Percentiles rank a stretch among this genome's conserved stretches.
Evolutionary conservation across 163 green algal species (phyloP).

Genomic region (Scenedesmus sp.): DNA sequence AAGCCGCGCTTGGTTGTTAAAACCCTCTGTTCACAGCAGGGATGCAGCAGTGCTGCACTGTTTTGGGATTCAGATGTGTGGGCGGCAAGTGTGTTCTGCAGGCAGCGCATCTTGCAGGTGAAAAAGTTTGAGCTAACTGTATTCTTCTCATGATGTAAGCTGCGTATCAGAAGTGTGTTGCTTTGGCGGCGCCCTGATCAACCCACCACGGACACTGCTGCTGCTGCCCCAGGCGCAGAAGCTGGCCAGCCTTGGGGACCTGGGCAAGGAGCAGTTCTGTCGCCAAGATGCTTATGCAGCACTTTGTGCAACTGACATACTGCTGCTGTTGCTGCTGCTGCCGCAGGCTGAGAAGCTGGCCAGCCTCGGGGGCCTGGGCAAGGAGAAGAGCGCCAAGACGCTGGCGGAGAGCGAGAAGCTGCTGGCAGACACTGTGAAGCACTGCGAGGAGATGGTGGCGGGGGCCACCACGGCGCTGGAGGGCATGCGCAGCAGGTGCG

Average conservation of each 20-base stretch:
- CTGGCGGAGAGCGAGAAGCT: slow-evolving; percentile 28
- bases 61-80: no score
- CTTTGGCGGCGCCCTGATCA: no score
- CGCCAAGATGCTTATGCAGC: background rate
- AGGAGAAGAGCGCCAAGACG: slow-evolving; percentile 29
- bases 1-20: no score
- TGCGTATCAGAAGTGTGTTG: no score
- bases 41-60: no score
- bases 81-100: background rate
- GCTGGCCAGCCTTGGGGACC: background rate
- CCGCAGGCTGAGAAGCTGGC: slow-evolving; percentile 52
- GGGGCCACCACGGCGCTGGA: slow-evolving; percentile 23
- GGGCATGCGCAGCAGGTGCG: slow-evolving; percentile 45
- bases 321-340: background rate
- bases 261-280: background rate
- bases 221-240: slow-evolving; percentile 6
- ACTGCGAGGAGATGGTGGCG: slow-evolving; percentile 39
- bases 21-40: no score
- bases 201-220: background rate
- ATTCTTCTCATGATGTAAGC: background rate
- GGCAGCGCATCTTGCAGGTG: slow-evolving; percentile 20
- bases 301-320: background rate
- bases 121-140: background rate
- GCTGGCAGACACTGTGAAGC: slow-evolving; percentile 34
- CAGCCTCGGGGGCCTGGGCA: slow-evolving; percentile 30